A percentile compares a stretch with the other conserved stretches of the same genome.
Evolutionary conservation across 345 rosid species (phyloP).

Genomic region (Gossypium raimondii): DNA sequence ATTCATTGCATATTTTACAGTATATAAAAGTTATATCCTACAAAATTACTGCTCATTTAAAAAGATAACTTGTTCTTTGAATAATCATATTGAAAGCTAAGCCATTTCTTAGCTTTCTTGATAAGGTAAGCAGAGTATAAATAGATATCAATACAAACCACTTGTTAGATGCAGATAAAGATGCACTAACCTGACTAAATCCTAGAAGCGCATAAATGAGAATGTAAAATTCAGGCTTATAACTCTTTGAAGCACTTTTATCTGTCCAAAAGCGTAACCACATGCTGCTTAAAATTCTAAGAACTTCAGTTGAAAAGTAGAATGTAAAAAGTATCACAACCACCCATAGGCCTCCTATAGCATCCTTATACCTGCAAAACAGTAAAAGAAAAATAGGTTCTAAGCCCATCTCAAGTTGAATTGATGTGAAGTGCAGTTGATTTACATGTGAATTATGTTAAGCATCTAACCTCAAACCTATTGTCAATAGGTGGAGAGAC

Average conservation of each 20-base stretch:
- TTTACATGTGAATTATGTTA: not conserved
- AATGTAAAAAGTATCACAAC: conserved; percentile 68
- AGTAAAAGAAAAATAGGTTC: conserved; percentile 4
- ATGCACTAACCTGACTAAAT: conserved; percentile 69
- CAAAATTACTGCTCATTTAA: not conserved
- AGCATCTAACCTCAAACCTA: not conserved
- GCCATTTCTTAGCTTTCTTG: not conserved
- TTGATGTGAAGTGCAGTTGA: not conserved
- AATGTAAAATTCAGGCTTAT: conserved; percentile 57
- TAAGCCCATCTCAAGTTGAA: conserved; percentile 15
- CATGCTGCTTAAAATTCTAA: conserved; percentile 78
- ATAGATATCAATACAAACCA: not conserved
- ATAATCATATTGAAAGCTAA: not conserved
- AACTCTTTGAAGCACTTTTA: conserved; percentile 53
- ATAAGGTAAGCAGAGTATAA: not conserved
- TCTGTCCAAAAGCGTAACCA: conserved; percentile 94
- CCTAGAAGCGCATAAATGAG: conserved; percentile 64
- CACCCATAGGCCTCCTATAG: conserved; percentile 88
- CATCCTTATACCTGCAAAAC: conserved; percentile 66
- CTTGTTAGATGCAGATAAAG: conserved; percentile 15
- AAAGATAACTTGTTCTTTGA: not conserved
- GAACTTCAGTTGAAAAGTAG: conserved; percentile 67
- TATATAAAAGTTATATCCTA: not conserved
- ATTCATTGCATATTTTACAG: not conserved
- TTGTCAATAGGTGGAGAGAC: not conserved